A percentile compares a stretch with the other conserved stretches of the same genome.
These are phyloP conservation scores for Hymenoscyphus fructigenus DNA, from an alignment of 2,329 filamentous ascomycete genomes.

Conservation along the genomic window DNA sequence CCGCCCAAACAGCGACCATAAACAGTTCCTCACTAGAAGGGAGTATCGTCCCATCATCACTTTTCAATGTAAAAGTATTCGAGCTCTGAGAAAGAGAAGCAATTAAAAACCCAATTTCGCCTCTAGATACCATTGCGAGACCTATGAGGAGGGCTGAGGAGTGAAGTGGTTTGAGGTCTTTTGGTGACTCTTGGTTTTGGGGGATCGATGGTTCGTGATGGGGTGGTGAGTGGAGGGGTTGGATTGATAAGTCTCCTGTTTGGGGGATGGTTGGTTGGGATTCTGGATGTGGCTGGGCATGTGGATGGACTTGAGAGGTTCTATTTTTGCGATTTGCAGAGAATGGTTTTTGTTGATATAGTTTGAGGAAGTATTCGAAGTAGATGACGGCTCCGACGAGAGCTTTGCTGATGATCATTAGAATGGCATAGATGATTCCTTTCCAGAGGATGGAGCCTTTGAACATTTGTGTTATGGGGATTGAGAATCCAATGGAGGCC, in stretches of 20 bases:
- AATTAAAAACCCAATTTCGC: conserved; percentile 78
- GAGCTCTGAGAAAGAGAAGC: conserved; percentile 62
- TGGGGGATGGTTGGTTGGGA: neutral
- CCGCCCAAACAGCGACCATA: conserved; percentile 55
- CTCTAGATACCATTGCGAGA: conserved; percentile 71
- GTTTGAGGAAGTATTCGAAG: conserved; percentile 21
- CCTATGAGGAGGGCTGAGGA: conserved; percentile 15
- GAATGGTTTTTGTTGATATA: neutral
- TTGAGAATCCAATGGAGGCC: conserved; percentile 72
- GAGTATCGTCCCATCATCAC: conserved; percentile 2
- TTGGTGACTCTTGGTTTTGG: neutral
- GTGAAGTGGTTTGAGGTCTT: neutral
- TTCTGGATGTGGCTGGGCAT: neutral
- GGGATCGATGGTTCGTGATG: neutral
- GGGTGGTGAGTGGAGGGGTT: neutral
- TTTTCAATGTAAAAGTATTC: conserved; percentile 30
- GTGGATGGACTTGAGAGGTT: neutral
- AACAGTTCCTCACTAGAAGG: conserved; percentile 42
- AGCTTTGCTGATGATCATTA: conserved; percentile 68
- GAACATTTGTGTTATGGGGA: conserved; percentile 73
- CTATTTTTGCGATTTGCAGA: neutral
- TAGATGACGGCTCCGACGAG: conserved; percentile 48
- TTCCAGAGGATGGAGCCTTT: conserved; percentile 63
- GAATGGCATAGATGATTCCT: conserved; percentile 66
- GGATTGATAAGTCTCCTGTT: neutral